Base-by-base conservation (phyloP, 768 basidiomycete species). In the Amanita pseudoporphyria region DNA sequence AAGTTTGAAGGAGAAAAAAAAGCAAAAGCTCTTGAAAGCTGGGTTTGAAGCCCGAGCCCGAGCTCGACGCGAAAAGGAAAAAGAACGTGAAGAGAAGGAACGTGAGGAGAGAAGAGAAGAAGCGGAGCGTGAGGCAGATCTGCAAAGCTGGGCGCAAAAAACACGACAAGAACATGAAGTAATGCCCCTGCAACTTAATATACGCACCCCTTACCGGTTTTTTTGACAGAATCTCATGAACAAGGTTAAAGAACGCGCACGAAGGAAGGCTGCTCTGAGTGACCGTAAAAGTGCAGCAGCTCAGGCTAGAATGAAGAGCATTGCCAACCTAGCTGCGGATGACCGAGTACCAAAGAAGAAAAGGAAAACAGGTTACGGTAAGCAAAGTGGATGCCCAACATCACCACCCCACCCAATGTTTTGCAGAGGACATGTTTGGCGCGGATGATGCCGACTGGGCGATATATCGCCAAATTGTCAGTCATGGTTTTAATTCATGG, bases 361-460 rank as follows among this genome's bases (percentile, higher is more conserved):
- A 62, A 80, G 87, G 47, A 93, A 89, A 69, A 83, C 71, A 6
- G 82, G 78, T 6, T 82, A 83, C 53, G 91, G 90, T 89, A 47
- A 45, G 77, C 63, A 3, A 45, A 28, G 4, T 16, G 54, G 21
- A 19, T 10, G 14, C 19, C 41, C 9, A 10, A 30, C 12, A 26
- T 40, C 14, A 37, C 10, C 19, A 36, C 7, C 22, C 42, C 22
- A 16, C 18, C 18, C 10, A 19, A 45, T 36, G n/a, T 48, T 38
- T 31, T 10, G 33, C 47, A 86, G 94, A 97, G 71, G 94, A 98
- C 57, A 82, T 72, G 68, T 99, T 98, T 60, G 93, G 95, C 3
- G 84, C 82, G 14, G 84, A 95, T 56, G 94, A 98, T 60, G 92
- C 87, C 6, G 95, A 98, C 61, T 98, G 95, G 94, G 84, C 85